These are phyloP conservation scores for Ziziphus jujuba DNA, from an alignment of 306 rosid species.

Conservation along the genomic window DNA sequence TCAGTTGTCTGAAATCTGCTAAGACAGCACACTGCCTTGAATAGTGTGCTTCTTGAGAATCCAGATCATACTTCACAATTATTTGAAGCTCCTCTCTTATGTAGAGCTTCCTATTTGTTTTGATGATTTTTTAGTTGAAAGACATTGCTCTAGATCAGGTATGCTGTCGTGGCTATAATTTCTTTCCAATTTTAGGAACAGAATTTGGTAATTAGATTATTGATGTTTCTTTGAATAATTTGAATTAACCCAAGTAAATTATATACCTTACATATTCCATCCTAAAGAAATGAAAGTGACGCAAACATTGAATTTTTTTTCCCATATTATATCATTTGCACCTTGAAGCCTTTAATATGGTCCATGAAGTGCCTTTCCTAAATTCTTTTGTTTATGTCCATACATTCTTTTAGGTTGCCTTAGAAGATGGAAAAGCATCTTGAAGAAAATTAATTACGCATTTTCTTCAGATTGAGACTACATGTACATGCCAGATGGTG, in stretches of 20 bases:
- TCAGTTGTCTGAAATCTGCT: no score
- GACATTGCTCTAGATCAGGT: not conserved
- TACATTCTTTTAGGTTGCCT: no score
- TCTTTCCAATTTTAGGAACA: not conserved
- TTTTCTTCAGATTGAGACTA: not conserved
- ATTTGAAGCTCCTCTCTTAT: no score
- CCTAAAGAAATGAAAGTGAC: no score
- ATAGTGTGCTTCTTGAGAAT: no score
- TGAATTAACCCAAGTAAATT: not conserved
- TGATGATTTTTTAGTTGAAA: not conserved
- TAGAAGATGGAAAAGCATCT: no score
- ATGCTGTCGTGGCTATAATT: not conserved
- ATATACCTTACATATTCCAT: not conserved
- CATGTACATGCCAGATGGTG: conserved; percentile 6
- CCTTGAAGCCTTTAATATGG: not conserved
- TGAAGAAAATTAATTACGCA: not conserved
- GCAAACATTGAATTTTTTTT: not conserved
- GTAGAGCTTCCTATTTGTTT: not conserved
- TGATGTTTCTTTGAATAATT: not conserved
- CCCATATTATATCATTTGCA: not conserved
- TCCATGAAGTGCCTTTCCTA: no score
- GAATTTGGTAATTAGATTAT: not conserved
- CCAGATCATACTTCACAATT: no score
- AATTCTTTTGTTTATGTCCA: no score
- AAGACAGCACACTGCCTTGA: no score